These are phyloP conservation scores for Dendrocalamus latiflorus DNA, from an alignment of 202 grass and related monocot species.

Conservation along the genomic window DNA sequence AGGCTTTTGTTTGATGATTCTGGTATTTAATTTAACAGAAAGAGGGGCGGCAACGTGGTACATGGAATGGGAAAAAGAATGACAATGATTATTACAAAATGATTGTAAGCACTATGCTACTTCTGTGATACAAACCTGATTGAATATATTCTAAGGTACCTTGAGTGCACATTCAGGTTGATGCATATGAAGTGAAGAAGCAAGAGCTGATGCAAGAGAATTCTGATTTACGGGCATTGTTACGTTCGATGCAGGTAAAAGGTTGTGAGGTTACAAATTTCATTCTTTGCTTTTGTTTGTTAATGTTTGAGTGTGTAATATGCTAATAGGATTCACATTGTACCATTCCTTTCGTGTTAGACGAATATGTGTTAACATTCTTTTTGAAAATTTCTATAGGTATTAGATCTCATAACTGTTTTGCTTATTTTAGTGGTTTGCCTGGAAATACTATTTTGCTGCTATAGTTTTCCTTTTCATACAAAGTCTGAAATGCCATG, in stretches of 20 bases:
- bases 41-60: conserved; percentile 76
- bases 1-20: not conserved
- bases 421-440: no score
- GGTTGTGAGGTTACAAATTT: not conserved
- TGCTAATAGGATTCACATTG: no score
- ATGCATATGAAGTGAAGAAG: conserved; percentile 98
- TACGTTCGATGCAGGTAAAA: conserved; percentile 95
- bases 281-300: not conserved
- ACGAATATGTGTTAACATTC: no score
- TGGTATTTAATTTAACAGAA: conserved; percentile 40
- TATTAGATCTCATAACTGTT: no score
- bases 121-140: conserved; percentile 1
- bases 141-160: conserved; percentile 24
- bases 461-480: no score
- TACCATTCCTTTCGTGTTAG: no score
- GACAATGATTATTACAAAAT: conserved; percentile 97
- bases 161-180: conserved; percentile 47
- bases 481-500: no score
- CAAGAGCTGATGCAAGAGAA: conserved; percentile 95
- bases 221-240: conserved; percentile 78
- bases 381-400: no score
- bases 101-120: conserved; percentile 62
- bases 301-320: no score
- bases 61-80: conserved; percentile 95
- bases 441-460: no score